phyloP scores from a whole-genome alignment of 179 eudicot genomes.

The Monotropa hypopitys region DNA sequence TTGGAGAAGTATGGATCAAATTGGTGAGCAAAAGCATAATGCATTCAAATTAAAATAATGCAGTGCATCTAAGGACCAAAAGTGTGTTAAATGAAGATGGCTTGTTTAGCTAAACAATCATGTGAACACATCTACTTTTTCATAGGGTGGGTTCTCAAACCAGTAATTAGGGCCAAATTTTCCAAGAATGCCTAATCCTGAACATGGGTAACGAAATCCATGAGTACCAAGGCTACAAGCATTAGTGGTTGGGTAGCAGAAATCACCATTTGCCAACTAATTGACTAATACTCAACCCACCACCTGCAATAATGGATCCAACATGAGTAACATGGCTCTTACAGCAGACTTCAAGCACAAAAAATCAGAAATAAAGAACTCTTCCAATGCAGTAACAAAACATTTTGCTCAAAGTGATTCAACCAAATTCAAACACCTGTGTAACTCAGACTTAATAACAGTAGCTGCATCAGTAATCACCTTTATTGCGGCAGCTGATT shows the following conservation, averaged over 20 bases:
- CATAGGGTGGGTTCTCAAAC: neutral
- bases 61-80: neutral
- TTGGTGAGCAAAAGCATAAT: neutral
- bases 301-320: slow-evolving; percentile 1
- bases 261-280: slow-evolving; percentile 9
- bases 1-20: neutral
- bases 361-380: neutral
- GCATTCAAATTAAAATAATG: neutral
- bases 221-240: neutral
- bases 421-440: neutral
- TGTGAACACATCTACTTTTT: neutral
- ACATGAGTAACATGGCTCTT: neutral
- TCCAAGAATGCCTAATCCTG: neutral
- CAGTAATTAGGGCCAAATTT: neutral
- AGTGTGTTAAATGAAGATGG: neutral
- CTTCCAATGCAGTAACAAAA: neutral
- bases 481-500: neutral
- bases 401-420: neutral
- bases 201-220: neutral
- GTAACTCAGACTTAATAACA: neutral
- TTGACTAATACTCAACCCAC: neutral
- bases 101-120: neutral
- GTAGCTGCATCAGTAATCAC: neutral
- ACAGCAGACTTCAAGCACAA: neutral
- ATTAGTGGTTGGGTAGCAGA: neutral